phyloP scores from a whole-genome alignment of 306 rosid genomes.

The Begonia loranthoides region DNA sequence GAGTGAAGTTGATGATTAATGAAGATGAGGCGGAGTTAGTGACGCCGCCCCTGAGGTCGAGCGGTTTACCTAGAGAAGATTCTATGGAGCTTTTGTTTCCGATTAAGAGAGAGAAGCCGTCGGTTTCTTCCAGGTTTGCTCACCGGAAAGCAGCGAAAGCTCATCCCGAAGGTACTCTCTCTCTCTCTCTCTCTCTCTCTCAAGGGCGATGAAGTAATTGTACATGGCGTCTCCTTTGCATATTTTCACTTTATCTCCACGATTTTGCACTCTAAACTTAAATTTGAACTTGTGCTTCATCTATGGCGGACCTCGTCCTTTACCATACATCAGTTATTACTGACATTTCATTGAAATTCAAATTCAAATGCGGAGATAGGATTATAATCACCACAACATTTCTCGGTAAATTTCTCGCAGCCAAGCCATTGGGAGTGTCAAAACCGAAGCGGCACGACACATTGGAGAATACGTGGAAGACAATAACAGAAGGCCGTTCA shows the following conservation, averaged over 20 bases:
- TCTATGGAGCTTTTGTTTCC: constrained; percentile 28
- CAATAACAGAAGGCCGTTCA: constrained; percentile 75
- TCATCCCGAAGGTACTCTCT: constrained; percentile 56
- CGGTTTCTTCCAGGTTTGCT: constrained; percentile 42
- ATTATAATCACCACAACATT: background rate
- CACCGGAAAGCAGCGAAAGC: constrained; percentile 44
- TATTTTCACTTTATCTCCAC: too few relatives aligned
- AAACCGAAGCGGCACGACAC: constrained; percentile 75
- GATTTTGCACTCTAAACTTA: too few relatives aligned
- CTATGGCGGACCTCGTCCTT: background rate
- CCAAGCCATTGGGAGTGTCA: constrained; percentile 63
- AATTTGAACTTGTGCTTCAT: background rate
- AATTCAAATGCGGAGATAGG: background rate
- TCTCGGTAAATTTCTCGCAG: constrained; percentile 16
- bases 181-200: background rate
- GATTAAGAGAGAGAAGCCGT: constrained; percentile 57
- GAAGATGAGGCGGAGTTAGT: constrained; percentile 10
- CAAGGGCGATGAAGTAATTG: too few relatives aligned
- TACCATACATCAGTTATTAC: background rate
- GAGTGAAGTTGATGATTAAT: background rate
- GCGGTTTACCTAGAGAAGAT: constrained; percentile 26
- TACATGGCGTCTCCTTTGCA: too few relatives aligned
- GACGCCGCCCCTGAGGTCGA: background rate
- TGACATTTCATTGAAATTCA: background rate
- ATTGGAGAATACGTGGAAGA: constrained; percentile 89